A percentile compares a stretch with the other conserved stretches of the same genome.
Evolutionary conservation across 1,139 yeast genomes (phyloP).

Genomic region (Debaryomycetaceae sp.): DNA sequence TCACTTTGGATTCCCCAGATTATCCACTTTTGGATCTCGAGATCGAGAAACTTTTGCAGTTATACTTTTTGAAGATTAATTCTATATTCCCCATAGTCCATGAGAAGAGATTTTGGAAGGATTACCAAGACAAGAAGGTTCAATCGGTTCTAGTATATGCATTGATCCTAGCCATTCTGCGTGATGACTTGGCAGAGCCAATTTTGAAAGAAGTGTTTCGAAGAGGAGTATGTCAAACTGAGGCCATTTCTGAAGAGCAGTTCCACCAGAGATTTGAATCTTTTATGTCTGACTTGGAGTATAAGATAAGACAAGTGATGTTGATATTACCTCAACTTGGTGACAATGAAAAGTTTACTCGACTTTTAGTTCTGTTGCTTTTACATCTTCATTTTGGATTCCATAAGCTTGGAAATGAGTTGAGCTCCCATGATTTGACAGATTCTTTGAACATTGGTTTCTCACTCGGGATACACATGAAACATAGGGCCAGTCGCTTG

Average conservation of each 20-base stretch:
- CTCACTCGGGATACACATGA: slow-evolving; percentile 33
- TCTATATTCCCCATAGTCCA: slow-evolving; percentile 32
- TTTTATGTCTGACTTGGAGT: slow-evolving; percentile 26
- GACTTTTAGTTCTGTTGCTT: slow-evolving; percentile 27
- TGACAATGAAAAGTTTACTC: slow-evolving; percentile 31
- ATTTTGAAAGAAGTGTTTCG: slow-evolving; percentile 19
- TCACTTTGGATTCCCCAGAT: slow-evolving; percentile 26
- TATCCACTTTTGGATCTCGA: slow-evolving; percentile 20
- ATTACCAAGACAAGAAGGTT: slow-evolving; percentile 17
- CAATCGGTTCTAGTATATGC: slow-evolving; percentile 25
- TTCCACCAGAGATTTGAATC: slow-evolving; percentile 13
- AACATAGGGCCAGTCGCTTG: slow-evolving; percentile 12
- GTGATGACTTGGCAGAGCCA: slow-evolving; percentile 28
- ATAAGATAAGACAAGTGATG: slow-evolving; percentile 29
- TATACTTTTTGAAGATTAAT: slow-evolving; percentile 32
- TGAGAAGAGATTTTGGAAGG: slow-evolving; percentile 27
- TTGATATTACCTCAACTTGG: slow-evolving; percentile 30
- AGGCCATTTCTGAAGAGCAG: slow-evolving; percentile 5
- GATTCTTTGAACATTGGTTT: slow-evolving; percentile 28
- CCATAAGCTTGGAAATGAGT: slow-evolving; percentile 33
- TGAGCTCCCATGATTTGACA: slow-evolving; percentile 33
- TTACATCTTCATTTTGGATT: slow-evolving; percentile 28
- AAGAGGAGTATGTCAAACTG: slow-evolving; percentile 4
- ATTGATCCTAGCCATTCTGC: slow-evolving; percentile 24
- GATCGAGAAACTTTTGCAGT: slow-evolving; percentile 18